Evolutionary conservation across 768 basidiomycete genomes (phyloP).

Genomic region (Pleurotus tuoliensis): DNA sequence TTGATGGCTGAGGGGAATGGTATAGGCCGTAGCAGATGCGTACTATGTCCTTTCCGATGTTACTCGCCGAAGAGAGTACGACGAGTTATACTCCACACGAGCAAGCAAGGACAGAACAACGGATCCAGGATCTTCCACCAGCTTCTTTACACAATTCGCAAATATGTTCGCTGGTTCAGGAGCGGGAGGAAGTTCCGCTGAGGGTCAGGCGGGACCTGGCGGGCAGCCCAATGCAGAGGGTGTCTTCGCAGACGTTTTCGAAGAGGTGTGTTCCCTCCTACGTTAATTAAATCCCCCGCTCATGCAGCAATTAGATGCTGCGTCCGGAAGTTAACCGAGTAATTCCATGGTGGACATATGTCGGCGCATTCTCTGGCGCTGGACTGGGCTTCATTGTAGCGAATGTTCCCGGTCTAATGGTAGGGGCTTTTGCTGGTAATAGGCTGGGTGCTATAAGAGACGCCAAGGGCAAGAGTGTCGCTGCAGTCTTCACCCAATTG

Average conservation of each 20-base stretch:
- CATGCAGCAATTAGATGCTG: conserved; percentile 47
- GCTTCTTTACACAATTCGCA: conserved; percentile 76
- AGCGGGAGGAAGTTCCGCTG: conserved; percentile 20
- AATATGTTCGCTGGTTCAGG: conserved; percentile 57
- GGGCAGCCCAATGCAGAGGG: conserved; percentile 71
- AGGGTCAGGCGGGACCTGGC: conserved; percentile 23
- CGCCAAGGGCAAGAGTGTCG: conserved; percentile 93
- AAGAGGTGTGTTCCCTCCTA: conserved; percentile 55
- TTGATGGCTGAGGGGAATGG: too few species aligned
- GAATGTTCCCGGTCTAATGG: conserved; percentile 81
- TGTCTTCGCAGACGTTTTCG: conserved; percentile 88
- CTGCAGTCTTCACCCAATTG: conserved; percentile 78
- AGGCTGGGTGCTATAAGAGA: conserved; percentile 88
- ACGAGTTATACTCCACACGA: conserved; percentile 57
- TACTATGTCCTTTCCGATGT: conserved; percentile 91
- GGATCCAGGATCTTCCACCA: conserved; percentile 64
- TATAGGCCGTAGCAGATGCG: conserved; percentile 83
- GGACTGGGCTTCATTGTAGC: conserved; percentile 62
- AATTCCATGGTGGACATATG: conserved; percentile 71
- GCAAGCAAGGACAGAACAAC: conserved; percentile 45
- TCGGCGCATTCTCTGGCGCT: conserved; percentile 71
- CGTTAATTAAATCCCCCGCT: background rate
- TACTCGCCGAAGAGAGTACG: conserved; percentile 68
- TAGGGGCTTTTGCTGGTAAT: conserved; percentile 87
- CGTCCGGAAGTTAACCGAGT: conserved; percentile 76